Percentiles rank a stretch among this genome's conserved stretches.
These are phyloP conservation scores for Annona squamosa DNA, from an alignment of 164 flowering plant genomes.

Conservation along the genomic window DNA sequence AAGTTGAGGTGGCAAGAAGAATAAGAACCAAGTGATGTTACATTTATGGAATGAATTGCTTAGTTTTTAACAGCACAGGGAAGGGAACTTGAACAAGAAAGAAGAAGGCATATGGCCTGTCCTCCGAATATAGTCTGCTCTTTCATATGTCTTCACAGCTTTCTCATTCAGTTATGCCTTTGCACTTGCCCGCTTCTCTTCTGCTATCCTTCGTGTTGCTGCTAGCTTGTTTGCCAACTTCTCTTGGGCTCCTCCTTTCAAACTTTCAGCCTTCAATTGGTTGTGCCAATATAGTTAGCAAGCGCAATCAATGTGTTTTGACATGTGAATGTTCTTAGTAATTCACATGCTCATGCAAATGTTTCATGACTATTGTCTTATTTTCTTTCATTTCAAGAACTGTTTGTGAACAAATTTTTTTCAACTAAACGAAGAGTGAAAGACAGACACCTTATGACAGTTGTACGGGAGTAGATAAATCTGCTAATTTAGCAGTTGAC, in stretches of 20 bases:
- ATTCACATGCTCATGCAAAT: too few relatives aligned
- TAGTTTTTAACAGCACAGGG: conserved; percentile 44
- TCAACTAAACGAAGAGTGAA: too few relatives aligned
- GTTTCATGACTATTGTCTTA: too few relatives aligned
- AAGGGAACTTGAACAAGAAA: conserved; percentile 66
- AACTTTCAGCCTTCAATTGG: conserved; percentile 79
- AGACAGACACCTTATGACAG: too few relatives aligned
- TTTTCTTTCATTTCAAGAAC: too few relatives aligned
- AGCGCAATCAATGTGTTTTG: too few relatives aligned
- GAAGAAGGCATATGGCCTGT: conserved; percentile 84
- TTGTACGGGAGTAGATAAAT: too few relatives aligned
- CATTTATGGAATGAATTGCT: background rate
- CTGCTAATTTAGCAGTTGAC: too few relatives aligned
- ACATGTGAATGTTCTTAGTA: too few relatives aligned
- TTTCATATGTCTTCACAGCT: conserved; percentile 69
- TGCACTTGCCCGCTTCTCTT: conserved; percentile 81
- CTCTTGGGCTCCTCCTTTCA: conserved; percentile 81
- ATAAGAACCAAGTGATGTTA: background rate
- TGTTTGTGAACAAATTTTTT: too few relatives aligned
- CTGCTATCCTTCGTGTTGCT: conserved; percentile 72
- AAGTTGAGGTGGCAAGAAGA: too few relatives aligned
- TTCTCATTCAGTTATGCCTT: conserved; percentile 75
- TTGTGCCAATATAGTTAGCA: too few relatives aligned
- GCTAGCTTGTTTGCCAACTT: conserved; percentile 67
- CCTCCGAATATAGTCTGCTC: conserved; percentile 81